These are phyloP conservation scores for Colletotrichum camelliae DNA, from an alignment of 2,329 filamentous ascomycete genomes.

Conservation along the genomic window DNA sequence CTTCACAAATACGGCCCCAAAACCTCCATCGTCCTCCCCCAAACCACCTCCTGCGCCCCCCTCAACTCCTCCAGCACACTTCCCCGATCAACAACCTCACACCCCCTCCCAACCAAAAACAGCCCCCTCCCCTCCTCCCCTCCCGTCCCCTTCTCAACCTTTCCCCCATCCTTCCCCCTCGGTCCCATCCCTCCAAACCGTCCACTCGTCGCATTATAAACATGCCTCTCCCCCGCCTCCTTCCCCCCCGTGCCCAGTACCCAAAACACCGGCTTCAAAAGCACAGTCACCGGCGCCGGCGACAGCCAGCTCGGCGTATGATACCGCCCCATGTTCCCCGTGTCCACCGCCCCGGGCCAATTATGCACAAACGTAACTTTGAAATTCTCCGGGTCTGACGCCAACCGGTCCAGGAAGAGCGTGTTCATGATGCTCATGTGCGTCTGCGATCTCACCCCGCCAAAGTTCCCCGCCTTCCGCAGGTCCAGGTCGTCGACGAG, in stretches of 20 bases:
- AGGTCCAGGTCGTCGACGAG: conserved; percentile 27
- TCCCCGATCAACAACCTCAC: conserved; percentile 4
- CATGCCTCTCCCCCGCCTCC: conserved; percentile 18
- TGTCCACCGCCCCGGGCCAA: conserved; percentile 33
- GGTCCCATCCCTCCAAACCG: background rate
- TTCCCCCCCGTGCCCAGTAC: background rate
- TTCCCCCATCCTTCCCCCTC: background rate
- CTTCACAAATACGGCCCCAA: conserved; percentile 11
- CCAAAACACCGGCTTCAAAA: conserved; percentile 17
- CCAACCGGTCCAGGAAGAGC: conserved; percentile 27
- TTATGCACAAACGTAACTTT: conserved; percentile 33
- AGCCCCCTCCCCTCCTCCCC: background rate
- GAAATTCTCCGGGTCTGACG: conserved; percentile 16
- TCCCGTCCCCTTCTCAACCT: background rate
- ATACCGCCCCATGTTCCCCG: conserved; percentile 21
- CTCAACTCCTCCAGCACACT: background rate
- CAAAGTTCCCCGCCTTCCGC: conserved; percentile 24
- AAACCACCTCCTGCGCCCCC: conserved; percentile 9
- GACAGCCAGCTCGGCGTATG: background rate
- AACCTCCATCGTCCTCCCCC: conserved; percentile 22
- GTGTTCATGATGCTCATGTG: conserved; percentile 24
- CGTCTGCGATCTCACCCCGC: conserved; percentile 25
- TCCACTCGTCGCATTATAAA: conserved; percentile 13
- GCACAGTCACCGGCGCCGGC: conserved; percentile 1
- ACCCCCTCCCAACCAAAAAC: conserved; percentile 14